phyloP scores from a whole-genome alignment of 371 early-diverging fungal genomes.

The Nosema bombycis region DNA sequence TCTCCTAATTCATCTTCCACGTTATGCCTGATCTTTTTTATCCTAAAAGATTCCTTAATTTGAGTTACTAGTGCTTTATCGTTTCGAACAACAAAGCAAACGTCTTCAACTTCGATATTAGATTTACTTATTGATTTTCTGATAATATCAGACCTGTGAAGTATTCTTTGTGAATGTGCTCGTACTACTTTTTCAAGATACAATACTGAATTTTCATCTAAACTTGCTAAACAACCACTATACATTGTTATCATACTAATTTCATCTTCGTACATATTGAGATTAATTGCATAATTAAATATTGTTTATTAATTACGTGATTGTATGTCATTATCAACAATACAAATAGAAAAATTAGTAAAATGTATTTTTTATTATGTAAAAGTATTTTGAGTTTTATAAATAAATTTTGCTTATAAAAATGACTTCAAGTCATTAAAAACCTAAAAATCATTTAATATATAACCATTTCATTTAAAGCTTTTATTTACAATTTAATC shows the following conservation, averaged over 20 bases:
- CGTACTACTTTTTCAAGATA: background rate
- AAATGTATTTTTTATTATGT: too few species aligned
- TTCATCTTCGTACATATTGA: background rate
- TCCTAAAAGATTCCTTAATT: background rate
- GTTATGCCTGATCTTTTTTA: background rate
- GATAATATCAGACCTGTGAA: background rate
- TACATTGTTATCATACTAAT: background rate
- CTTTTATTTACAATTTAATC: too few species aligned
- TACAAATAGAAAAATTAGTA: too few species aligned
- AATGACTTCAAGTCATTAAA: too few species aligned
- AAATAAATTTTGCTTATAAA: too few species aligned
- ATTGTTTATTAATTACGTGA: too few species aligned
- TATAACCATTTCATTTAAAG: too few species aligned
- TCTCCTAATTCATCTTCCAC: background rate
- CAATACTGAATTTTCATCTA: background rate
- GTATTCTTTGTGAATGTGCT: background rate
- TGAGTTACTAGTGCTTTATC: background rate
- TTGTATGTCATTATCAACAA: too few species aligned
- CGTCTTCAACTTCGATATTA: background rate
- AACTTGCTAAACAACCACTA: background rate
- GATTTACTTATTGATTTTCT: background rate
- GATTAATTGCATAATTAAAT: too few species aligned
- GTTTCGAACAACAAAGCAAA: background rate
- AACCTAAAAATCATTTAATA: too few species aligned
- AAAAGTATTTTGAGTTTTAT: too few species aligned